phyloP scores from a whole-genome alignment of 257 asterid genomes.

The Solanum dulcamara region DNA sequence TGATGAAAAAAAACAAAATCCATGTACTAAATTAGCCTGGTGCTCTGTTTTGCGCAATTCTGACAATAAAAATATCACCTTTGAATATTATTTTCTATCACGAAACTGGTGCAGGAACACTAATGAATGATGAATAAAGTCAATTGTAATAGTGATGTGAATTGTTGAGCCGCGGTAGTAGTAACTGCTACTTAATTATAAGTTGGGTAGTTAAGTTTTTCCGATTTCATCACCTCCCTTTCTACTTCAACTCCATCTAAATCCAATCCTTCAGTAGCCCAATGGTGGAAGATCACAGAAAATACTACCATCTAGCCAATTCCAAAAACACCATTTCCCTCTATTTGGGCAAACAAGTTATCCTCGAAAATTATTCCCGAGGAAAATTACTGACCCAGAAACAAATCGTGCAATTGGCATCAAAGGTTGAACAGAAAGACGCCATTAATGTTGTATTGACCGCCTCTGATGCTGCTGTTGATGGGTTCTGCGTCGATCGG shows the following conservation, averaged over 20 bases:
- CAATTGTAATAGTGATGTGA: background rate
- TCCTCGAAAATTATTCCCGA: conserved; percentile 21
- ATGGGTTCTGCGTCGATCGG: conserved; percentile 40
- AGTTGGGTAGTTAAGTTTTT: background rate
- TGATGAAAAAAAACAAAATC: background rate
- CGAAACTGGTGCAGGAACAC: background rate
- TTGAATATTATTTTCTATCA: background rate
- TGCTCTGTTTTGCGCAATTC: background rate
- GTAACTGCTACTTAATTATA: background rate
- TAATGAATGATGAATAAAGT: background rate
- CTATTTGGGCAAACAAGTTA: conserved; percentile 16
- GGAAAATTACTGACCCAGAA: conserved; percentile 31
- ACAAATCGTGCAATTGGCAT: conserved; percentile 25
- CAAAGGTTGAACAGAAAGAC: conserved; percentile 26
- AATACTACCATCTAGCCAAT: conserved; percentile 17
- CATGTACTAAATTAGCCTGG: background rate
- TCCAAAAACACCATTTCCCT: conserved; percentile 18
- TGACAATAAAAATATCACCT: background rate
- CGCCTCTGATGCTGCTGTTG: conserved; percentile 39
- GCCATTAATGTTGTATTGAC: conserved; percentile 44
- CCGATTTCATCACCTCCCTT: conserved; percentile 30
- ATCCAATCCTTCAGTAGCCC: conserved; percentile 20
- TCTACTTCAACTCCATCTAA: conserved; percentile 5
- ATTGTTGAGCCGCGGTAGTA: background rate
- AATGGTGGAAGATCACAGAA: conserved; percentile 37